Conservation (phyloP, 1,139 yeast genomes). For the Candida glucosophila region DNA sequence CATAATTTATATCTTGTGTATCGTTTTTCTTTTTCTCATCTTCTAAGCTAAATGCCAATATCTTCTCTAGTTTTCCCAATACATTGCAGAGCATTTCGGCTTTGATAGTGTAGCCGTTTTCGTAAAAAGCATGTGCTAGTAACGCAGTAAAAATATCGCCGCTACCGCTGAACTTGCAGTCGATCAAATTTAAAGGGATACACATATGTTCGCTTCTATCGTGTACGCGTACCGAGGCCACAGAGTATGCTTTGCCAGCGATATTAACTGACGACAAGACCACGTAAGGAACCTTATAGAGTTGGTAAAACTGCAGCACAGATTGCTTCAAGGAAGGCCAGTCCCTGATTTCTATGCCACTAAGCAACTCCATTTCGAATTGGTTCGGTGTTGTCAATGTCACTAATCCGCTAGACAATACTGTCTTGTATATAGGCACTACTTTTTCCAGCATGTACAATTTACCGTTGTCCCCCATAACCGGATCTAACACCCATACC, state of each 20-base stretch:
- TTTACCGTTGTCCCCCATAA: constrained; percentile 32
- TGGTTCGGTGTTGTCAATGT: constrained; percentile 32
- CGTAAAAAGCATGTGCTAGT: constrained; percentile 24
- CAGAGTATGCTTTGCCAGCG: constrained; percentile 22
- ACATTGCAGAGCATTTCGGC: constrained; percentile 20
- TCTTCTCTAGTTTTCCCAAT: constrained; percentile 19
- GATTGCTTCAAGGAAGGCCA: constrained; percentile 17
- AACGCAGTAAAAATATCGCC: constrained; percentile 39
- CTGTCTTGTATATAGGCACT: constrained; percentile 19
- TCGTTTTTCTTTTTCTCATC: constrained; percentile 11
- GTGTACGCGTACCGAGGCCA: constrained; percentile 16
- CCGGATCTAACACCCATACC: constrained; percentile 31
- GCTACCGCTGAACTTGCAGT: constrained; percentile 35
- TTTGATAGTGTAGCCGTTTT: constrained; percentile 13
- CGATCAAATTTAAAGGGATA: constrained; percentile 23
- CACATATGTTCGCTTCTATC: constrained; percentile 12
- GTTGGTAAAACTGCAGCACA: constrained; percentile 11
- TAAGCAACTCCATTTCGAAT: constrained; percentile 29
- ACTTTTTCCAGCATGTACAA: constrained; percentile 27
- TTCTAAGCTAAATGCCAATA: constrained; percentile 20
- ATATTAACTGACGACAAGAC: constrained; percentile 29
- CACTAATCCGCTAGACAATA: constrained; percentile 20
- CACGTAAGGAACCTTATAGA: constrained; percentile 18
- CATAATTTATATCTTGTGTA: constrained; percentile 10
- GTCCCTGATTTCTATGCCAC: constrained; percentile 13